phyloP scores from a whole-genome alignment of 176 grass and related monocot species.

The Carex littledalei region DNA sequence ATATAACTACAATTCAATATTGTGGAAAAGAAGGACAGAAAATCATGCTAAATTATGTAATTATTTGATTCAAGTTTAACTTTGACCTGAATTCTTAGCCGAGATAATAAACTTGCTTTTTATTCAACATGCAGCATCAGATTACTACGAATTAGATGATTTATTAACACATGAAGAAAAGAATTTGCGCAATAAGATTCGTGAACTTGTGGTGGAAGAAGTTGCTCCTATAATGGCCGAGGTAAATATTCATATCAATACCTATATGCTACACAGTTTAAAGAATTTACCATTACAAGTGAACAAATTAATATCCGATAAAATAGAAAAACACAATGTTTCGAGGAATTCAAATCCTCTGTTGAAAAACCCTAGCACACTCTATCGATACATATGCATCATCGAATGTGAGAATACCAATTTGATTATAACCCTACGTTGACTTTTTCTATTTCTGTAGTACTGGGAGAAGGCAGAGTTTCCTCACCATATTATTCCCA shows the following conservation, averaged over 20 bases:
- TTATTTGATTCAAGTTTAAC: neutral
- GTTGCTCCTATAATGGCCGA: slow-evolving; percentile 46
- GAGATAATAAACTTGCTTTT: neutral
- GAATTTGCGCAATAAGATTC: slow-evolving; percentile 29
- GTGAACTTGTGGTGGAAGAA: slow-evolving; percentile 52
- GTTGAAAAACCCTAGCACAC: neutral
- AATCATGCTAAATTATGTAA: neutral
- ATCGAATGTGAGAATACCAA: neutral
- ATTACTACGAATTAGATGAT: slow-evolving; percentile 60
- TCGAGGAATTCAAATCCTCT: neutral
- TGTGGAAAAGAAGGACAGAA: neutral
- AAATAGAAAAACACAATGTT: neutral
- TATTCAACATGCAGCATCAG: slow-evolving; percentile 22
- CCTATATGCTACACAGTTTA: neutral
- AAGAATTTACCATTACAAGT: neutral
- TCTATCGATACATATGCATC: neutral
- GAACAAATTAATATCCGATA: neutral
- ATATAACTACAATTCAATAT: neutral
- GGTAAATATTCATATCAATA: slow-evolving; percentile 4
- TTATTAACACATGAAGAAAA: slow-evolving; percentile 41
- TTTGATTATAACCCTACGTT: neutral
- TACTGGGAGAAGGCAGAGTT: slow-evolving; percentile 53
- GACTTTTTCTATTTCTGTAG: neutral
- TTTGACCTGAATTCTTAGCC: neutral
- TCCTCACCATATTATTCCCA: slow-evolving; percentile 49